Percentiles rank a stretch among this genome's conserved stretches.
Evolutionary conservation across 164 flowering plant species (phyloP).

Genomic region (Magnolia sinica): DNA sequence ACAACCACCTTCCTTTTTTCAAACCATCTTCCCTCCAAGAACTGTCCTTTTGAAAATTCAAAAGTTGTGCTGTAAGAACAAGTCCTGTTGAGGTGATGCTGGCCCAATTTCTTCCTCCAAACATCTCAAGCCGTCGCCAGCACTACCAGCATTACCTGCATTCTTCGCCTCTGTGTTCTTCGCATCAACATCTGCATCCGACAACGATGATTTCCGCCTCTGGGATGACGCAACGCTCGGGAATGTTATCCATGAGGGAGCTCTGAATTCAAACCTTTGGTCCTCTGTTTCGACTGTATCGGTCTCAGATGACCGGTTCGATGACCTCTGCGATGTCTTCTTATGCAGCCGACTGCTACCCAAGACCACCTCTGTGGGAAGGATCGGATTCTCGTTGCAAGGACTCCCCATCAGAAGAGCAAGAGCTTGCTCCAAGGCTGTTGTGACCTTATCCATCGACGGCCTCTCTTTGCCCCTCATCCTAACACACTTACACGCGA

Average conservation of each 20-base stretch:
- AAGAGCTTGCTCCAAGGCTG: constrained; percentile 76
- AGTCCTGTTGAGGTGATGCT: constrained; percentile 76
- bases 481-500: constrained; percentile 86
- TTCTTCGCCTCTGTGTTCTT: constrained; percentile 34
- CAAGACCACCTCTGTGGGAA: constrained; percentile 89
- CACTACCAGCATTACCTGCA: constrained; percentile 23
- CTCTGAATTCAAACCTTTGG: constrained; percentile 77
- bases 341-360: constrained; percentile 92
- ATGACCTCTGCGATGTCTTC: constrained; percentile 77
- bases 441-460: constrained; percentile 94
- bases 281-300: constrained; percentile 67
- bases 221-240: constrained; percentile 93
- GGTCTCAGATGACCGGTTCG: constrained; percentile 62
- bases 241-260: constrained; percentile 96
- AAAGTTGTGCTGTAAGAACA: constrained; percentile 92
- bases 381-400: constrained; percentile 71
- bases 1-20: not conserved
- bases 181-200: constrained; percentile 63
- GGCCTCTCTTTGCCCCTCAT: constrained; percentile 98
- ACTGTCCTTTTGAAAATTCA: constrained; percentile 16
- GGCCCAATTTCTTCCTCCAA: constrained; percentile 94
- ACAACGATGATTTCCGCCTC: constrained; percentile 85
- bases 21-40: not conserved
- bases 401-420: constrained; percentile 89
- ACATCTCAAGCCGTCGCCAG: constrained; percentile 60